These are phyloP conservation scores for Prinsepia uniflora DNA, from an alignment of 306 rosid genomes.

Conservation along the genomic window DNA sequence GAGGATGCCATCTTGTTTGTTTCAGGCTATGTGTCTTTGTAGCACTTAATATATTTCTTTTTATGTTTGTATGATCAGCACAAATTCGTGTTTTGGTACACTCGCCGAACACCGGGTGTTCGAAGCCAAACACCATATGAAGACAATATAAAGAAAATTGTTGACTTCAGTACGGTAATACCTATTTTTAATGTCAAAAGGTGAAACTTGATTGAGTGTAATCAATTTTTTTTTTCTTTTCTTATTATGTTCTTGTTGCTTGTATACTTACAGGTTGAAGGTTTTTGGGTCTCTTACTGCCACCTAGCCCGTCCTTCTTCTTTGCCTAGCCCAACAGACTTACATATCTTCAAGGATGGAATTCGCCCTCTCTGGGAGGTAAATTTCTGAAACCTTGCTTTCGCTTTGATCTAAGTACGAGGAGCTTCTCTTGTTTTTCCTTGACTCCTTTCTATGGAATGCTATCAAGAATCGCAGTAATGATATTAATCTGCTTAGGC, in stretches of 20 bases:
- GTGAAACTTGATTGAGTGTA: not conserved
- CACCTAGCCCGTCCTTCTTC: slow-evolving; percentile 79
- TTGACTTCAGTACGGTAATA: slow-evolving; percentile 80
- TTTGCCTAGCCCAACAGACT: slow-evolving; percentile 91
- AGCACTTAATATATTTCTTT: not conserved
- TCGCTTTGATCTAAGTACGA: not conserved
- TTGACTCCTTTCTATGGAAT: not conserved
- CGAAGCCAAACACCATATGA: slow-evolving; percentile 73
- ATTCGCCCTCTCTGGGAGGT: slow-evolving; percentile 98
- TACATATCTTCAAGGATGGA: slow-evolving; percentile 93
- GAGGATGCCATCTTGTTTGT: not conserved
- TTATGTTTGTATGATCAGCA: slow-evolving; percentile 39
- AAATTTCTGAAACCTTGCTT: slow-evolving; percentile 14
- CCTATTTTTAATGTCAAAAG: slow-evolving; percentile 1
- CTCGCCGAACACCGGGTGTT: slow-evolving; percentile 89
- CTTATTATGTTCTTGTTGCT: slow-evolving; percentile 10
- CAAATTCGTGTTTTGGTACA: slow-evolving; percentile 89
- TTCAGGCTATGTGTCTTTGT: not conserved
- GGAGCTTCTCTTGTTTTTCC: not conserved
- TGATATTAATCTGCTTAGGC: not conserved
- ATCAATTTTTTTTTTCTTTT: not conserved
- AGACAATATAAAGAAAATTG: slow-evolving; percentile 86
- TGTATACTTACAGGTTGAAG: slow-evolving; percentile 64
- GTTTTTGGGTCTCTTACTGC: slow-evolving; percentile 88
- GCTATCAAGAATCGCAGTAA: not conserved